These are phyloP conservation scores for Singerocomus inundabilis DNA, from an alignment of 1,284 basidiomycete species.

Conservation along the genomic window DNA sequence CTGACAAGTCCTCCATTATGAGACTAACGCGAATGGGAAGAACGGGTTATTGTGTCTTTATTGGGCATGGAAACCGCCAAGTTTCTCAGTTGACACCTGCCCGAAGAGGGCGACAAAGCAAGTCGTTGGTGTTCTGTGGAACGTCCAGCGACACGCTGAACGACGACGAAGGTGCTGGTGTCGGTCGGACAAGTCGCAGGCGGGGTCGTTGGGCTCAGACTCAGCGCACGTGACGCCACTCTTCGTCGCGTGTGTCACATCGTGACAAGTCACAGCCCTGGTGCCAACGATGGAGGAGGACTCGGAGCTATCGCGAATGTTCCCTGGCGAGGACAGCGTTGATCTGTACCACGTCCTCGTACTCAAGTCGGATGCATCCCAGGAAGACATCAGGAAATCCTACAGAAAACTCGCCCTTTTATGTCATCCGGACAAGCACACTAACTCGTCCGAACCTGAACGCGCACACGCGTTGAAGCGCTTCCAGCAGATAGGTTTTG, in stretches of 20 bases:
- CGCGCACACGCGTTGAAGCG: constrained; percentile 65
- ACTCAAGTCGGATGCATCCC: constrained; percentile 50
- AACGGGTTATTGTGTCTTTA: constrained; percentile 7
- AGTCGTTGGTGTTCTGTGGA: no score
- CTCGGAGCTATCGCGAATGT: constrained; percentile 70
- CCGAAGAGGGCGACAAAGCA: no score
- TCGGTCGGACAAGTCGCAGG: not conserved
- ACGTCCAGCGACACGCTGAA: not conserved
- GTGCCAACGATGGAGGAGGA: constrained; percentile 59
- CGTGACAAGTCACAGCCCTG: not conserved
- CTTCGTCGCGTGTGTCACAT: constrained; percentile 6
- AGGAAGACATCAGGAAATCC: constrained; percentile 75
- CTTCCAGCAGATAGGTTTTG: constrained; percentile 90
- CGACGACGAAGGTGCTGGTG: not conserved
- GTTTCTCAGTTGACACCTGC: no score
- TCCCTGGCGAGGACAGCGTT: constrained; percentile 65
- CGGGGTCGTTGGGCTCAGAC: not conserved
- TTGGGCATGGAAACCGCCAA: constrained; percentile 2
- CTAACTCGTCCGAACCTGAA: constrained; percentile 54
- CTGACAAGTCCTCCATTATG: not conserved
- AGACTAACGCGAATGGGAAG: not conserved
- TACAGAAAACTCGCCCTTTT: constrained; percentile 83
- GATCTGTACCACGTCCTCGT: constrained; percentile 77
- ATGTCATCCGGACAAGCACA: constrained; percentile 89
- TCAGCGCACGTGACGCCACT: constrained; percentile 7